These are phyloP conservation scores for Vavraia culicis DNA, from an alignment of 371 early-diverging fungal species.

Conservation along the genomic window DNA sequence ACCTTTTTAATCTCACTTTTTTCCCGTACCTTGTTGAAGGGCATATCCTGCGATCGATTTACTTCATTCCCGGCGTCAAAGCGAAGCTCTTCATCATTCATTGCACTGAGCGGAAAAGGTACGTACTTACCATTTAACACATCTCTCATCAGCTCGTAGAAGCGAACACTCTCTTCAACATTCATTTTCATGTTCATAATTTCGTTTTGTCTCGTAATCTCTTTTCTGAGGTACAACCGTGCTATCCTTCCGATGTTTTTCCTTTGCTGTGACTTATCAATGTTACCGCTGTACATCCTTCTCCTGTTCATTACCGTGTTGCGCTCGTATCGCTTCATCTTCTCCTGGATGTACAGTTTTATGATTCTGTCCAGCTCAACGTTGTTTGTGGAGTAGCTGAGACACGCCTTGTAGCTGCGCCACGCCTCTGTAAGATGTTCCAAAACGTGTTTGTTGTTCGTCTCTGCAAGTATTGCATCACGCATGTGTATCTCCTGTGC, in stretches of 20 bases:
- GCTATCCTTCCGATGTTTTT: slow-evolving; percentile 90
- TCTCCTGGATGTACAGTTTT: slow-evolving; percentile 77
- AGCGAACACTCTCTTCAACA: too few species aligned
- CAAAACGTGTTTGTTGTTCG: slow-evolving; percentile 73
- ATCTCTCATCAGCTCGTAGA: too few species aligned
- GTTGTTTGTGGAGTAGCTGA: too few species aligned
- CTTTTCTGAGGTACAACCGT: slow-evolving; percentile 86
- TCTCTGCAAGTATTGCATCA: slow-evolving; percentile 51
- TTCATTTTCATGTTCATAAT: not conserved
- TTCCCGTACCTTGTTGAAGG: too few species aligned
- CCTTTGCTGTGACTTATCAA: slow-evolving; percentile 81
- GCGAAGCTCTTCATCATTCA: too few species aligned
- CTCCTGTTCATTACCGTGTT: slow-evolving; percentile 53
- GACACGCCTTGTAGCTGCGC: slow-evolving; percentile 81
- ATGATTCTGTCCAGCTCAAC: slow-evolving; percentile 91
- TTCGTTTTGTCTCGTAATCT: slow-evolving; percentile 87
- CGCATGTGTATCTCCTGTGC: slow-evolving; percentile 64
- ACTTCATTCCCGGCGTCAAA: too few species aligned
- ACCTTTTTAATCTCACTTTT: too few species aligned
- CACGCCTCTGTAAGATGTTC: slow-evolving; percentile 90
- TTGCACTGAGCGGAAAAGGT: too few species aligned
- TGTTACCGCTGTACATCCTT: slow-evolving; percentile 47
- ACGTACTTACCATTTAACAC: too few species aligned
- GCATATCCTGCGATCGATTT: too few species aligned
- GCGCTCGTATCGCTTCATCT: slow-evolving; percentile 95